Percentiles rank a stretch among this genome's conserved stretches.
Conservation (phyloP, 2,329 filamentous ascomycete species). For the Penicillium sp. region DNA sequence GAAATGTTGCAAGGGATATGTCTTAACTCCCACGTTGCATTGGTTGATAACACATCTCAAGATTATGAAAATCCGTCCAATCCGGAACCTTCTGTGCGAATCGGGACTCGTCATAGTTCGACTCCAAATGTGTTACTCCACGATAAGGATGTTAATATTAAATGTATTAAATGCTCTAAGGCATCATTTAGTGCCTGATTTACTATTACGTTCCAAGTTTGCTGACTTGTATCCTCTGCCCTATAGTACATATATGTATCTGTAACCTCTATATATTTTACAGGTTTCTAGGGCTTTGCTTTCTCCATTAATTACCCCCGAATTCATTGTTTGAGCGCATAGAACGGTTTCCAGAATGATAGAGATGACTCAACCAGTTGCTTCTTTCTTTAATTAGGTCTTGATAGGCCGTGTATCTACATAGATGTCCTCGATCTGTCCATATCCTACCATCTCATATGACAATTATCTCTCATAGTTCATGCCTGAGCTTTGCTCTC, state of each 20-base stretch:
- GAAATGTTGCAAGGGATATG: neutral
- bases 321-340: neutral
- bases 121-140: neutral
- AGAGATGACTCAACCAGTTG: too few species aligned
- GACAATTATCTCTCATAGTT: neutral
- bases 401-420: too few species aligned
- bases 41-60: neutral
- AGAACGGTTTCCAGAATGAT: too few species aligned
- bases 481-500: neutral
- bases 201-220: too few species aligned
- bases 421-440: neutral
- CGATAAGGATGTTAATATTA: neutral
- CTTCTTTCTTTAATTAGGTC: too few species aligned
- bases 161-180: neutral
- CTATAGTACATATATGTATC: too few species aligned
- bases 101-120: slow-evolving; percentile 1
- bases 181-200: neutral
- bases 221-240: too few species aligned
- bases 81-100: slow-evolving; percentile 1
- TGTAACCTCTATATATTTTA: too few species aligned
- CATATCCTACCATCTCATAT: neutral
- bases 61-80: neutral
- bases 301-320: neutral
- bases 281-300: too few species aligned
- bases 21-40: neutral